Evolutionary conservation across 768 basidiomycete genomes (phyloP), one percentile per base, ranked within the genome.

Genomic region (Melanogaster broomeanus): DNA sequence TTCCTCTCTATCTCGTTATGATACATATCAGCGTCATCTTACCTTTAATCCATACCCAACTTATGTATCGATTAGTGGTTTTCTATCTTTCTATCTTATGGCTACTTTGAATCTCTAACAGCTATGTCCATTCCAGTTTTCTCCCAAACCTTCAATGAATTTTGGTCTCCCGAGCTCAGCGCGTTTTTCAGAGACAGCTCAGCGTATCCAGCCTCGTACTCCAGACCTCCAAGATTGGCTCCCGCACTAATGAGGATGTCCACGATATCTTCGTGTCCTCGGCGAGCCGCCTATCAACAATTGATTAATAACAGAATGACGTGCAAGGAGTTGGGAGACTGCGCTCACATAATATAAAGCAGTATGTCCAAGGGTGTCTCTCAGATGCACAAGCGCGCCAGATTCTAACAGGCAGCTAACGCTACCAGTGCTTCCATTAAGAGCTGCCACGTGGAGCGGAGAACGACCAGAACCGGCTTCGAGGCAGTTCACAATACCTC

Each of bases 301-400:
- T 46, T 0, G 34, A 35, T 27, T 10, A 35, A 47, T 60, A 31
- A 51, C 39, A 30, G 42, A 46, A 50, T 12, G 24, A 35, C 19
- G 2, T 16, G 31, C 24, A 5, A 22, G 6, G 47, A 45, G 31
- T 18, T 33, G 43, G n/a, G 19, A 34, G 16, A 42, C 39, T 37
- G 15, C 27, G 67, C 83, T 60, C 55, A 89, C 89, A 68, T 92
- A 88, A 68, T 93, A 93, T 15, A 93, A 72, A 3, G 90, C 80
- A 13, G 92, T 93, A 61, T 93, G 91, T 2, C 90, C 93, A 40
- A 93, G 74, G 1, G 69, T 64, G 65, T 95, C 93, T 49, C 93
- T 77, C 9, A 88, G 72, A 66, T 95, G 92, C 19, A 94, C 92
- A 13, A 91, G 72, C 1, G 91, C 90, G 5, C 92, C 92, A 0